phyloP scores from a whole-genome alignment of 768 basidiomycete species.

The Infundibulicybe gibba region DNA sequence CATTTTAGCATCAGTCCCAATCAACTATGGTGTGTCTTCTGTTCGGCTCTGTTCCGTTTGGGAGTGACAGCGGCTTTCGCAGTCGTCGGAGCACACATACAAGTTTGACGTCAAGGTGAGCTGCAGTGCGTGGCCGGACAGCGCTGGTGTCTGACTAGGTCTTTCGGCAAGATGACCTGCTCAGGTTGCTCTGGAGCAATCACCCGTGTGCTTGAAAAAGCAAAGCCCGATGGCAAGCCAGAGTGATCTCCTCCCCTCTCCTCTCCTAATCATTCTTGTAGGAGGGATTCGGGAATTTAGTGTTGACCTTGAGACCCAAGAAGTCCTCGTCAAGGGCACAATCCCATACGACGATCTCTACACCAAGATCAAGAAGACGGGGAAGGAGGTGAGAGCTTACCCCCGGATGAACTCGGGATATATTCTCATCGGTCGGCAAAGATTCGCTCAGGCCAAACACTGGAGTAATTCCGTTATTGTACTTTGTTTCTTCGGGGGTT shows the following conservation, averaged over 20 bases:
- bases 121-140: no score
- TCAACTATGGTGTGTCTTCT: no score
- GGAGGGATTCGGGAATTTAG: constrained; percentile 47
- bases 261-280: not conserved
- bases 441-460: constrained; percentile 45
- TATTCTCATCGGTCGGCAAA: not conserved
- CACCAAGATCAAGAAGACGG: constrained; percentile 84
- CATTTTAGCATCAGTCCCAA: no score
- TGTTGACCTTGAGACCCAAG: constrained; percentile 66
- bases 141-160: not conserved
- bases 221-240: constrained; percentile 39
- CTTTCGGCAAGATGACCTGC: constrained; percentile 73
- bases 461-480: constrained; percentile 23
- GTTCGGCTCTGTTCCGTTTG: no score
- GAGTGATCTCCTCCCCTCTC: not conserved
- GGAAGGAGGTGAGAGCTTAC: constrained; percentile 65
- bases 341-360: constrained; percentile 62
- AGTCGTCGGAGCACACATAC: constrained; percentile 50
- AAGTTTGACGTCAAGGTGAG: constrained; percentile 86
- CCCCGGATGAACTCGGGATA: not conserved
- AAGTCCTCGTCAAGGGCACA: constrained; percentile 63
- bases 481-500: no score
- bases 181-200: constrained; percentile 90
- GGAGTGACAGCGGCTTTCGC: no score
- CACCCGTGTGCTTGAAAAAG: no score